Evolutionary conservation across 371 early-diverging fungal genomes (phyloP), one percentile per base, ranked within the genome.

Genomic region (Ordospora pajunii): DNA sequence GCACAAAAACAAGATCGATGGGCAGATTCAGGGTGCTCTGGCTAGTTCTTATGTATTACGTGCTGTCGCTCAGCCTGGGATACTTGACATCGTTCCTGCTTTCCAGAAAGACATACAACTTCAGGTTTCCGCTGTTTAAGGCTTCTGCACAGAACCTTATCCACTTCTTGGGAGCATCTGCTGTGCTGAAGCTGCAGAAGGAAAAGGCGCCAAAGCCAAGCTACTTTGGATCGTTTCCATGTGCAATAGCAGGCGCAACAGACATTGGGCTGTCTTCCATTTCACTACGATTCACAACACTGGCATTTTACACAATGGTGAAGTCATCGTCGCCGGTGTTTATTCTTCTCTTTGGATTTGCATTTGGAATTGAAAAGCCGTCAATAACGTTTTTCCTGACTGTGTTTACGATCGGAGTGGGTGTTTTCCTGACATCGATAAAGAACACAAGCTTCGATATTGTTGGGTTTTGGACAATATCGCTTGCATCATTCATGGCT

Each of bases 301-400:
- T 83, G 2, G 84, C 85, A 48, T 82, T 82, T 67, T 85, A 80
- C 64, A 83, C 82, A 44, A 83, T 85, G 80, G 75, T 85, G 25
- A 85, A 85, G 68, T 82, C 82, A 1, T 73, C 82, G 14, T 66
- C 85, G 1, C 85, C 85, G 25, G 75, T 85, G 5, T 85, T 85
- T 72, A 82, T 85, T 62, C 72, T 83, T 6, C 44, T 85, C 21
- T 73, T 67, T 42, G 76, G 81, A 42, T 82, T 83, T 78, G 69
- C 78, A 7, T 81, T 85, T 62, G 79, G 78, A 19, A 73, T 80
- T 23, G 83, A 85, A 69, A 70, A 72, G 21, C 79, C 79, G 4
- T 71, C 76, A 17, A 65, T 80, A 27, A 37, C 40, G 7, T 54
- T 73, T 14, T 73, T 82, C 25, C 42, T 76, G 17, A 79, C 71